These are phyloP conservation scores for Microsporum canis DNA, from an alignment of 2,329 filamentous ascomycete species.

Conservation along the genomic window DNA sequence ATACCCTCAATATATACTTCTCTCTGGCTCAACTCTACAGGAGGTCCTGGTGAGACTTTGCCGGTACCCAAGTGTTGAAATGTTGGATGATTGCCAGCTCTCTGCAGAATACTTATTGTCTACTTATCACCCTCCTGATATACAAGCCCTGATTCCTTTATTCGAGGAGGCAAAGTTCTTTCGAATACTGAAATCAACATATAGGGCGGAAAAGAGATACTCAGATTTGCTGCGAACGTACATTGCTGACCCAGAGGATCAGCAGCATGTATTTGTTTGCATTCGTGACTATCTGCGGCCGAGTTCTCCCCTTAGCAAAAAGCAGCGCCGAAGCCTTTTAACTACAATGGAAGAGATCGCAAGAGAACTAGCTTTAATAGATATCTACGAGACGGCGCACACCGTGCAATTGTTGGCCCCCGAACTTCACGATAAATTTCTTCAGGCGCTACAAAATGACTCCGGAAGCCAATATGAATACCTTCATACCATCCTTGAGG, in stretches of 20 bases:
- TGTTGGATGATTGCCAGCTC: constrained; percentile 90
- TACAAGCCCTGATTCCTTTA: constrained; percentile 61
- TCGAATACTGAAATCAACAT: constrained; percentile 81
- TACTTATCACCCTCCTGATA: constrained; percentile 78
- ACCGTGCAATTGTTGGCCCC: constrained; percentile 45
- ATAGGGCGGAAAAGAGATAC: constrained; percentile 68
- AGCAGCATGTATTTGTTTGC: constrained; percentile 64
- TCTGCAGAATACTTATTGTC: constrained; percentile 93
- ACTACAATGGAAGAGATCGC: constrained; percentile 55
- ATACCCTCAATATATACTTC: constrained; percentile 86
- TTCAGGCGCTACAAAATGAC: constrained; percentile 51
- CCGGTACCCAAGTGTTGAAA: constrained; percentile 64
- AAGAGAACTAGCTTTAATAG: constrained; percentile 53
- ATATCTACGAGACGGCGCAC: constrained; percentile 53
- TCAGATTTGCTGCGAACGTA: constrained; percentile 66
- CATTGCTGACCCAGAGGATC: constrained; percentile 73
- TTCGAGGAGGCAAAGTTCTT: constrained; percentile 76
- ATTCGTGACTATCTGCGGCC: constrained; percentile 63
- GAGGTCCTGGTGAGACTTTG: constrained; percentile 73
- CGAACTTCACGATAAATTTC: constrained; percentile 54
- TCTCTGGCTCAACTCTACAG: constrained; percentile 76
- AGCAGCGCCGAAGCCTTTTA: constrained; percentile 63
- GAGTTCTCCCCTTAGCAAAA: constrained; percentile 51
- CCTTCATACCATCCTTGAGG: constrained; percentile 64
- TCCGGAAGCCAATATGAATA: constrained; percentile 63